Evolutionary conservation across 805 yeast genomes (phyloP).

Genomic region (Brettanomyces naardenensis): DNA sequence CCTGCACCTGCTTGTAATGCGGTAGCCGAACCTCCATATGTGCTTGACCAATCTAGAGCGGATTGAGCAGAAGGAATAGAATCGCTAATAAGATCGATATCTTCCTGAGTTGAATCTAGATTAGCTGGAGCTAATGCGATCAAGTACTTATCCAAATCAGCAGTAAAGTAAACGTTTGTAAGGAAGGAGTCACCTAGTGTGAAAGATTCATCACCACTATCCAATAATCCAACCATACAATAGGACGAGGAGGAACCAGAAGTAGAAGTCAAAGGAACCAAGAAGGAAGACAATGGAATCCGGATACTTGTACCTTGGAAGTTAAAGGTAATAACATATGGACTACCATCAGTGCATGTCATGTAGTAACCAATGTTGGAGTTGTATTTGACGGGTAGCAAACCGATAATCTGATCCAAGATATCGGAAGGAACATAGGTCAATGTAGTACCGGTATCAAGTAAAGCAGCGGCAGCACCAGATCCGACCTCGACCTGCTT

Average conservation of each 20-base stretch:
- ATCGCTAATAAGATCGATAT: conserved; percentile 26
- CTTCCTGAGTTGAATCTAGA: not conserved
- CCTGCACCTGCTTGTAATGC: not conserved
- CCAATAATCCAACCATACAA: conserved; percentile 39
- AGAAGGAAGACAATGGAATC: conserved; percentile 35
- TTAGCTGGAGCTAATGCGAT: conserved; percentile 35
- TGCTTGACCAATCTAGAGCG: conserved; percentile 37
- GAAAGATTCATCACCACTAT: conserved; percentile 26
- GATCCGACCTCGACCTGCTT: conserved; percentile 16
- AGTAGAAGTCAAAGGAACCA: conserved; percentile 12
- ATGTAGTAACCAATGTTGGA: conserved; percentile 36
- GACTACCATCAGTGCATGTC: conserved; percentile 31
- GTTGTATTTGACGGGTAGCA: conserved; percentile 36
- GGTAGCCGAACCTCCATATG: conserved; percentile 22
- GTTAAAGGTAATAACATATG: conserved; percentile 32
- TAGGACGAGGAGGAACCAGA: conserved; percentile 18
- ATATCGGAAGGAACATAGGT: conserved; percentile 34
- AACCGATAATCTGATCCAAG: conserved; percentile 17
- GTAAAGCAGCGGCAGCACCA: conserved; percentile 31
- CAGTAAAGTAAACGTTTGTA: conserved; percentile 45
- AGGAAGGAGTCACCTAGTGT: conserved; percentile 49
- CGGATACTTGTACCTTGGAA: conserved; percentile 52
- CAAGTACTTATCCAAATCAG: conserved; percentile 39
- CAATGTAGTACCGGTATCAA: conserved; percentile 56
- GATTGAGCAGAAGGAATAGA: conserved; percentile 41